Conservation (phyloP, 2,329 filamentous ascomycete genomes). For the Exophiala phaeomuriformis region DNA sequence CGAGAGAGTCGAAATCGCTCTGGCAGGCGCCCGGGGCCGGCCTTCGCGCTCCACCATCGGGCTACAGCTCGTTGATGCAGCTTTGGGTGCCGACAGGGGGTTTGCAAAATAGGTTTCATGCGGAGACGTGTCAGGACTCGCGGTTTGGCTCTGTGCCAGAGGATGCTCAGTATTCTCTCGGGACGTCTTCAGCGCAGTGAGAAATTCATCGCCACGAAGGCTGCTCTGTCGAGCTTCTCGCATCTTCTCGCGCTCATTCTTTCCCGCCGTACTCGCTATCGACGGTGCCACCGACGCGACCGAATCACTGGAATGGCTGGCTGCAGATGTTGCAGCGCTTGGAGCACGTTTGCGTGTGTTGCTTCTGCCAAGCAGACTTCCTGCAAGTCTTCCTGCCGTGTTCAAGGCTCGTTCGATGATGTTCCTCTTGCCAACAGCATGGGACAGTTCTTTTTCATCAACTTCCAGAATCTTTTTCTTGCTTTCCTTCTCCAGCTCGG, state of each 20-base stretch:
- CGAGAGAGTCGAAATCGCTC: constrained; percentile 39
- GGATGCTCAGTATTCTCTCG: constrained; percentile 59
- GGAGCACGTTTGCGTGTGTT: constrained; percentile 43
- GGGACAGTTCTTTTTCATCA: constrained; percentile 80
- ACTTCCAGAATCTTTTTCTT: constrained; percentile 76
- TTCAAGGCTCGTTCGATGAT: constrained; percentile 68
- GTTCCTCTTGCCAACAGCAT: constrained; percentile 81
- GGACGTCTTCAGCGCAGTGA: constrained; percentile 46
- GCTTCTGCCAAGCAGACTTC: constrained; percentile 53
- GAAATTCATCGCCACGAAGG: constrained; percentile 51
- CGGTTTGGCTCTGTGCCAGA: constrained; percentile 65
- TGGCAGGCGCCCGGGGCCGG: constrained; percentile 36
- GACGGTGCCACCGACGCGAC: constrained; percentile 49
- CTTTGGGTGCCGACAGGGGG: constrained; percentile 8
- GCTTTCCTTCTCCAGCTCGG: constrained; percentile 70
- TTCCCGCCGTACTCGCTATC: constrained; percentile 49
- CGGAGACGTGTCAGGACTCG: constrained; percentile 52
- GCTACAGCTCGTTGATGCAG: constrained; percentile 19
- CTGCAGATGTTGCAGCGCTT: constrained; percentile 47
- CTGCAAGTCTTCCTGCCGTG: constrained; percentile 48
- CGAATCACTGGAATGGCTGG: constrained; percentile 48
- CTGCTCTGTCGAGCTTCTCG: constrained; percentile 44
- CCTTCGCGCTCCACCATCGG: constrained; percentile 25
- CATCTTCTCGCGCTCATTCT: constrained; percentile 40
- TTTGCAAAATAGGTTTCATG: constrained; percentile 35